These are phyloP conservation scores for Emericellopsis atlantica DNA, from an alignment of 2,329 filamentous ascomycete species.

Conservation along the genomic window DNA sequence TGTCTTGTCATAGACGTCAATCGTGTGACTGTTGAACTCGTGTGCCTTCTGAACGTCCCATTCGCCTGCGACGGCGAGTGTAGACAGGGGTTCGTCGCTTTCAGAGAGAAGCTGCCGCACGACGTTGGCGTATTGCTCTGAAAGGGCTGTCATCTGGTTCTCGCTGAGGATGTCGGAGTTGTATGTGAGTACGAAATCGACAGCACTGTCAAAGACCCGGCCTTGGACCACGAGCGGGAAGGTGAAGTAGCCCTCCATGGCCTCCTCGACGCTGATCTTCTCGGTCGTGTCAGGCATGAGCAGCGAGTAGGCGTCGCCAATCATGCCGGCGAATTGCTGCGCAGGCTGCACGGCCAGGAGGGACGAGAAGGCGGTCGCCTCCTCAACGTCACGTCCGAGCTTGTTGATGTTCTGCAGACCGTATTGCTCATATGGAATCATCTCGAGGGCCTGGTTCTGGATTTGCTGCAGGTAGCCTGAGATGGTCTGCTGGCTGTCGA, in stretches of 20 bases:
- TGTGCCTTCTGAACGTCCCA: not conserved
- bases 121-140: not conserved
- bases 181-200: not conserved
- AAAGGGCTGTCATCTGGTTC: not conserved
- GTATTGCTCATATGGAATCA: slow-evolving; percentile 9
- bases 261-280: not conserved
- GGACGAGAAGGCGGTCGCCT: slow-evolving; percentile 8
- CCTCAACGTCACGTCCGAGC: slow-evolving; percentile 5
- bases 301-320: not conserved
- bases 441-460: slow-evolving; percentile 6
- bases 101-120: not conserved
- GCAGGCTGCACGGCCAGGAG: slow-evolving; percentile 7
- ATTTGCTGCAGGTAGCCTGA: slow-evolving; percentile 5
- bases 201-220: not conserved
- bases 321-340: not conserved
- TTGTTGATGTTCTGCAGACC: slow-evolving; percentile 11
- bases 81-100: not conserved
- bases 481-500: slow-evolving; percentile 3
- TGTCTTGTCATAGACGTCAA: not conserved
- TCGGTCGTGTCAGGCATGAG: not conserved
- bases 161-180: not conserved
- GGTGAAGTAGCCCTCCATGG: not conserved
- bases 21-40: not conserved
- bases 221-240: not conserved
- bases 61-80: not conserved